phyloP scores from a whole-genome alignment of 768 basidiomycete species.

The Leccinum truebloodii region DNA sequence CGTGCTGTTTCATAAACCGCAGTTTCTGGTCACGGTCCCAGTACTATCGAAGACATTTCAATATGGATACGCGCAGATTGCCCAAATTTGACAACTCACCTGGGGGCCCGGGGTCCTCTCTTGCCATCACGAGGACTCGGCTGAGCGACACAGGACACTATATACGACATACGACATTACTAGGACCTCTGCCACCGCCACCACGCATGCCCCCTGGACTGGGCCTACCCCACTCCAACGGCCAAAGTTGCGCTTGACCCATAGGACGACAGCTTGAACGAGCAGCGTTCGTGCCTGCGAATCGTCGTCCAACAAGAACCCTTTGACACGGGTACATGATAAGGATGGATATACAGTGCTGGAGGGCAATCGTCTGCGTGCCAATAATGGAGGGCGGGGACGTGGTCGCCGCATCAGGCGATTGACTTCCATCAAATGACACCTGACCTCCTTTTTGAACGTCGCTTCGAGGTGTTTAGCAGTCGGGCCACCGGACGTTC shows the following conservation, averaged over 20 bases:
- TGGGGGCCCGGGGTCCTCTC: too few species aligned
- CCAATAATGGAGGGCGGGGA: constrained; percentile 87
- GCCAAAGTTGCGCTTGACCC: constrained; percentile 96
- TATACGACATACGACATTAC: too few species aligned
- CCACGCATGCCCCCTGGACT: too few species aligned
- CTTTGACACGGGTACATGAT: constrained; percentile 88
- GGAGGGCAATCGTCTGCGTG: constrained; percentile 91
- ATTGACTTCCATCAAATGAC: constrained; percentile 79
- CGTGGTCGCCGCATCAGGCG: constrained; percentile 77
- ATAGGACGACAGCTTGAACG: constrained; percentile 84
- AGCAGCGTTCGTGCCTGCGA: constrained; percentile 74
- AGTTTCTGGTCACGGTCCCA: too few species aligned
- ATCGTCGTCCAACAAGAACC: constrained; percentile 78
- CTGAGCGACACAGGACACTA: too few species aligned
- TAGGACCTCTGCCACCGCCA: too few species aligned
- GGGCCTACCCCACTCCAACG: constrained; percentile 38
- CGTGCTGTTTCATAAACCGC: constrained; percentile 82
- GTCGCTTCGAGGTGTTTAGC: constrained; percentile 81
- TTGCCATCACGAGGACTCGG: too few species aligned
- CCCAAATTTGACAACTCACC: too few species aligned
- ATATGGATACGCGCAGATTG: too few species aligned
- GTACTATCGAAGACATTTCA: too few species aligned
- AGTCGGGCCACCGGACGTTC: constrained; percentile 78
- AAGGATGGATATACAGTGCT: constrained; percentile 90
- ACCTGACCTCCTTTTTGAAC: constrained; percentile 81